Percentiles rank a stretch among this genome's conserved stretches.
phyloP scores from a whole-genome alignment of 306 rosid species.

The Hylodesmum podocarpum region DNA sequence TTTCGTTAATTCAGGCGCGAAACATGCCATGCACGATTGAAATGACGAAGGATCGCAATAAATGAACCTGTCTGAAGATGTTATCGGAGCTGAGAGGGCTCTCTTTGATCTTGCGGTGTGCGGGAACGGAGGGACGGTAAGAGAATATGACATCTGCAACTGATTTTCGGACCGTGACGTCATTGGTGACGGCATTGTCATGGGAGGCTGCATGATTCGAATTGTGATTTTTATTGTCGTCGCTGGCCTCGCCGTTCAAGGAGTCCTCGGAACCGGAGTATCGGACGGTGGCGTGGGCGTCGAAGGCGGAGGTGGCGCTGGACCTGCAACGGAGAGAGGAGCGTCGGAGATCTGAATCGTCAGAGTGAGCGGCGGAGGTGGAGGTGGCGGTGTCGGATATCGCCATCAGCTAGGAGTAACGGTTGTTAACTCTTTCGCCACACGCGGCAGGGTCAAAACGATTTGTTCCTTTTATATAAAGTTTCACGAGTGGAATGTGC shows the following conservation, averaged over 20 bases:
- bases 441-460: conserved; percentile 15
- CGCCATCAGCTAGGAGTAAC: conserved; percentile 49
- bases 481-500: neutral
- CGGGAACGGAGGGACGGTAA: conserved; percentile 80
- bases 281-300: conserved; percentile 28
- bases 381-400: conserved; percentile 48
- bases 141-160: conserved; percentile 39
- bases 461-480: neutral
- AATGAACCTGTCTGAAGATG: conserved; percentile 73
- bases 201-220: conserved; percentile 30
- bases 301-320: conserved; percentile 24
- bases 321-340: conserved; percentile 58
- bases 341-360: conserved; percentile 51
- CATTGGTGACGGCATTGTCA: neutral
- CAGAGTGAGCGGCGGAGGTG: neutral
- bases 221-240: conserved; percentile 36
- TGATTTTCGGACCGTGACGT: conserved; percentile 15
- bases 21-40: conserved; percentile 21
- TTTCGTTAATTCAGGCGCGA: neutral
- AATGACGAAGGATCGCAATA: neutral
- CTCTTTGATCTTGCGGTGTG: conserved; percentile 77
- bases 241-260: conserved; percentile 24
- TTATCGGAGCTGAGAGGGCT: conserved; percentile 92
- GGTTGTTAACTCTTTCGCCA: neutral
- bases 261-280: conserved; percentile 39